Base-by-base conservation (phyloP, 164 flowering plant genomes). In the Cinnamomum chago region DNA sequence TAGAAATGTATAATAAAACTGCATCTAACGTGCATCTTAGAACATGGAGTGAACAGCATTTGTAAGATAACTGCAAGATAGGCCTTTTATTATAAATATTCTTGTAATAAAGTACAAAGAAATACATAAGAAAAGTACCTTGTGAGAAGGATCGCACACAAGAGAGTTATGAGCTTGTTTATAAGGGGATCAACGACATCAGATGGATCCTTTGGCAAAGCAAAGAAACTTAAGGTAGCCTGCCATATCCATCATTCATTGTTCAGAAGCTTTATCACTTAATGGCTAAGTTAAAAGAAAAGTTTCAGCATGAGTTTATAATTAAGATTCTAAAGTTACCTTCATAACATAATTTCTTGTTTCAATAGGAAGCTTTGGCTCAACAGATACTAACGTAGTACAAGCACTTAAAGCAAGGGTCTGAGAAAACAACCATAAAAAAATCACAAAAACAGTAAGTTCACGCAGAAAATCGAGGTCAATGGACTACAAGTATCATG, bases 151-250 rank as follows among this genome's bases (percentile, higher is more conserved):
- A 96, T 96, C 70, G 98, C 92, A 84, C 99, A 91, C 50, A 96
- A 75, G 24, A 96, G 95, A 77, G 93, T 86, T 62, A 91, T 86
- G 67, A 96, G 97, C 75, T 92, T 96, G 85, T 88, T 85, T 28
- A 94, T 88, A 62, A 96, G 95, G 40, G 92, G 91, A 82, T 87
- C 83, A 75, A 95, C 86, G 74, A 89, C 89, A 69, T 88, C 92
- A 28, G 80, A 70, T 33, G 97, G 95, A 72, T 94, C 97, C 85
- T 86, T 91, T 70, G 97, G 97, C 75, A 92, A 76, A 77, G 95
- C 89, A 85, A 96, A 96, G 85, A 96, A 96, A 68, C 99, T 94
- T 70, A 96, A 80, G 47, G 93, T 92, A 22, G 99, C 99, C 99
- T 96, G 99, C 22, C 77, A 80, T 51, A 62, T 58, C 52, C 62